Percentiles rank a stretch among this genome's conserved stretches.
Evolutionary conservation across 129 eudicot species (phyloP).

Genomic region (Glebionis coronaria): DNA sequence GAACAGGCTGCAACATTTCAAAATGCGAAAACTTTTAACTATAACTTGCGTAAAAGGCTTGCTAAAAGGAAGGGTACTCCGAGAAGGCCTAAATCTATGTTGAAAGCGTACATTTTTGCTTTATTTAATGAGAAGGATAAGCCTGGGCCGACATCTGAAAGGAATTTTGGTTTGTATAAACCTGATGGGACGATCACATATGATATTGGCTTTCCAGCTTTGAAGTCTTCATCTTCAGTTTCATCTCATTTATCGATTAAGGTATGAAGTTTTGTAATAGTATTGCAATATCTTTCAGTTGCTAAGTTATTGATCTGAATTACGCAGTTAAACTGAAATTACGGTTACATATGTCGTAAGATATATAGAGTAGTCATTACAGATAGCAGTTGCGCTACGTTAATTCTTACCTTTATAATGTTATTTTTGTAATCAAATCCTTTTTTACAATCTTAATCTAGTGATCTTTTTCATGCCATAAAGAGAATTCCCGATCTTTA

Average conservation of each 20-base stretch:
- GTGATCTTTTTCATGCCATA: too few species aligned
- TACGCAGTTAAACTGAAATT: neutral
- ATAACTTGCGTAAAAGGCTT: conserved; percentile 75
- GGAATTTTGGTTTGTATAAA: conserved; percentile 78
- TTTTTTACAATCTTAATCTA: neutral
- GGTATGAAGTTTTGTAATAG: conserved; percentile 41
- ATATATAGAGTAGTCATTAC: neutral
- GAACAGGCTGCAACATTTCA: conserved; percentile 72
- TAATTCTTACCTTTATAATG: neutral
- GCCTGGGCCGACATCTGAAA: conserved; percentile 74
- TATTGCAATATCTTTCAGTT: conserved; percentile 1
- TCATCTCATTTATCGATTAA: conserved; percentile 50
- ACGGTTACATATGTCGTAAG: neutral
- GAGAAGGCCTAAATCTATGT: conserved; percentile 59
- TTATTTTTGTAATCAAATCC: neutral
- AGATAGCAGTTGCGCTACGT: neutral
- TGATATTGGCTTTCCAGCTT: conserved; percentile 73
- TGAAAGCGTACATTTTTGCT: conserved; percentile 87
- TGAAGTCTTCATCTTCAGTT: conserved; percentile 60
- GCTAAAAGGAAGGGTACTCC: conserved; percentile 93
- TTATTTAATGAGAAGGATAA: conserved; percentile 73
- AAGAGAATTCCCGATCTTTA: neutral
- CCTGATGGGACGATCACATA: conserved; percentile 78
- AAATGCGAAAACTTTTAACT: conserved; percentile 83
- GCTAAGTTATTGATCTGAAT: neutral